phyloP scores from a whole-genome alignment of 139 green algal species.

The Chlamydomonas urium region DNA sequence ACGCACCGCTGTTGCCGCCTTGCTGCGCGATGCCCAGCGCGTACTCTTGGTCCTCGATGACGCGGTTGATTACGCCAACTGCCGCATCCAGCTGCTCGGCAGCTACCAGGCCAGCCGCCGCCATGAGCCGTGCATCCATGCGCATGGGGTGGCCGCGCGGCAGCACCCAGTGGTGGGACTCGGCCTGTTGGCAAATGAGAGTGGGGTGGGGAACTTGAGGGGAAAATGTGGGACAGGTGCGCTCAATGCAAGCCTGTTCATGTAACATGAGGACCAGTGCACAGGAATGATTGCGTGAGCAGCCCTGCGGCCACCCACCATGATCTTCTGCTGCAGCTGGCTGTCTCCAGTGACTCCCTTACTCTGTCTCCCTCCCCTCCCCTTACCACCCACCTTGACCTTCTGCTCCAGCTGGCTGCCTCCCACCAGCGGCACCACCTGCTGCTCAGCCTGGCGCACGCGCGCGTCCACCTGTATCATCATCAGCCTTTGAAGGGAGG shows the following conservation, averaged over 20 bases:
- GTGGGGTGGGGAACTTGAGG: too few species aligned
- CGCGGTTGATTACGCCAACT: not conserved
- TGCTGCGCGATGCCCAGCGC: not conserved
- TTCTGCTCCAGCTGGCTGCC: not conserved
- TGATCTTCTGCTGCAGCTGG: too few species aligned
- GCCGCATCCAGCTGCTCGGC: conserved; percentile 1
- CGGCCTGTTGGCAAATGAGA: not conserved
- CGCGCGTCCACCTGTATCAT: too few species aligned
- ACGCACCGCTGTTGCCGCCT: not conserved
- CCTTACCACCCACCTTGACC: not conserved
- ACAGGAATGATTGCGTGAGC: too few species aligned
- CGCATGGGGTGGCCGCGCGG: conserved; percentile 3
- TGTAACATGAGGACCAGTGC: too few species aligned
- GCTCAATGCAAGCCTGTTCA: too few species aligned
- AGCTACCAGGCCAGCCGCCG: not conserved
- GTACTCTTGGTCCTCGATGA: conserved; percentile 2
- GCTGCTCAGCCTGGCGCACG: not conserved
- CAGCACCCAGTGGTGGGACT: not conserved
- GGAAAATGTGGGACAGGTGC: too few species aligned
- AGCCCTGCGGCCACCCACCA: too few species aligned
- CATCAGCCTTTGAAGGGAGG: too few species aligned
- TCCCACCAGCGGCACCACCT: conserved; percentile 4
- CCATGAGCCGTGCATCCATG: conserved; percentile 1
- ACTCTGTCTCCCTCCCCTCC: too few species aligned
- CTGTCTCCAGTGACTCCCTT: too few species aligned